These are phyloP conservation scores for Cornus controversa DNA, from an alignment of 148 eudicot species.

Conservation along the genomic window DNA sequence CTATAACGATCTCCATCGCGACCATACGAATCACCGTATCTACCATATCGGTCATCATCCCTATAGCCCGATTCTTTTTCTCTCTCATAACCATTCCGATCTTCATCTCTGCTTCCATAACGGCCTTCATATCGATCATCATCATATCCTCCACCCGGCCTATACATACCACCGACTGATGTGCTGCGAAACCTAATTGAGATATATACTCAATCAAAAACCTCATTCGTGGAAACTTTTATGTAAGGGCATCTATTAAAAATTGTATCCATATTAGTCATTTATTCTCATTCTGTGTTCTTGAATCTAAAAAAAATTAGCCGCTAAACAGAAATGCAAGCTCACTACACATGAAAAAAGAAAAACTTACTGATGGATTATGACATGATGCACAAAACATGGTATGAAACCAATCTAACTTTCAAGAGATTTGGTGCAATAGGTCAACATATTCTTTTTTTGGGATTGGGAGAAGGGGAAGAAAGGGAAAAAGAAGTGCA, in stretches of 20 bases:
- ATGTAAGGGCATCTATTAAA: neutral
- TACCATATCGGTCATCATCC: conserved; percentile 75
- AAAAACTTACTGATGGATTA: neutral
- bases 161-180: conserved; percentile 72
- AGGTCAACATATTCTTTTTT: neutral
- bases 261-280: neutral
- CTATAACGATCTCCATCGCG: conserved; percentile 66
- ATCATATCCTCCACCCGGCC: conserved; percentile 64
- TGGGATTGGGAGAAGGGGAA: neutral
- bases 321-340: neutral
- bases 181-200: conserved; percentile 68
- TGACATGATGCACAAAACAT: neutral
- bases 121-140: conserved; percentile 61
- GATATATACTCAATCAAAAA: conserved; percentile 7
- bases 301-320: neutral
- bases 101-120: conserved; percentile 63
- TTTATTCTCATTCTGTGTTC: neutral
- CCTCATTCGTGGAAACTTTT: conserved; percentile 3
- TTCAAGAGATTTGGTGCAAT: neutral
- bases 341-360: neutral
- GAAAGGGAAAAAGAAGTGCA: neutral
- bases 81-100: conserved; percentile 78
- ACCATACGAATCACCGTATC: conserved; percentile 48
- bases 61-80: conserved; percentile 65
- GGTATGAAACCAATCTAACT: neutral